These are phyloP conservation scores for Ceraceosorus guamensis DNA, from an alignment of 1,284 basidiomycete genomes.

Conservation along the genomic window DNA sequence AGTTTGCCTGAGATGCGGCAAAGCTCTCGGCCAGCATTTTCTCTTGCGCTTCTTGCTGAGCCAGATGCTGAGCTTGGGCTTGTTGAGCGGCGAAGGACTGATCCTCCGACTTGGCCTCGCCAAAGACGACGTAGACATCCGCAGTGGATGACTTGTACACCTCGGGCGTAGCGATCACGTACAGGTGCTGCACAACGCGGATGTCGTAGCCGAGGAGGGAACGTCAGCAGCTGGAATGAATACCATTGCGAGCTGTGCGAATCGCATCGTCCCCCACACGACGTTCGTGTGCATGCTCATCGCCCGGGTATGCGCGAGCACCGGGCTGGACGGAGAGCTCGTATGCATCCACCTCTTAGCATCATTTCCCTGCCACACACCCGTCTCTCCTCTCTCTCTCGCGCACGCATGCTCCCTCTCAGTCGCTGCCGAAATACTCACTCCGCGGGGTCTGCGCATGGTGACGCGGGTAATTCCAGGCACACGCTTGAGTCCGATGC, in stretches of 20 bases:
- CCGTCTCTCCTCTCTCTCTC: background rate
- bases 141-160: conserved; percentile 96
- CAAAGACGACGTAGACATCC: conserved; percentile 98
- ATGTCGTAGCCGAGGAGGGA: background rate
- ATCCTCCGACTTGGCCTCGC: conserved; percentile 95
- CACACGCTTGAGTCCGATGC: conserved; percentile 63
- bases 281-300: too few species aligned
- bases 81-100: conserved; percentile 77
- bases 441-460: conserved; percentile 86
- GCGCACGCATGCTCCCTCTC: background rate
- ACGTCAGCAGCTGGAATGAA: too few species aligned
- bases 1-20: conserved; percentile 11
- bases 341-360: too few species aligned
- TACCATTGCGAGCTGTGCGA: too few species aligned
- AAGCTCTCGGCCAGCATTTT: conserved; percentile 56
- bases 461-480: conserved; percentile 90
- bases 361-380: background rate
- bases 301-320: too few species aligned
- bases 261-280: too few species aligned
- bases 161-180: conserved; percentile 86
- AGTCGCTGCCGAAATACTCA: too few species aligned
- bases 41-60: conserved; percentile 55
- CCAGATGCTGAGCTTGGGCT: conserved; percentile 74
- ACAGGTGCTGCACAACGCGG: conserved; percentile 60
- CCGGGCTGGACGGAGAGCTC: too few species aligned